Conservation (phyloP, 2,329 filamentous ascomycete species). For the Trichoderma lentiforme region DNA sequence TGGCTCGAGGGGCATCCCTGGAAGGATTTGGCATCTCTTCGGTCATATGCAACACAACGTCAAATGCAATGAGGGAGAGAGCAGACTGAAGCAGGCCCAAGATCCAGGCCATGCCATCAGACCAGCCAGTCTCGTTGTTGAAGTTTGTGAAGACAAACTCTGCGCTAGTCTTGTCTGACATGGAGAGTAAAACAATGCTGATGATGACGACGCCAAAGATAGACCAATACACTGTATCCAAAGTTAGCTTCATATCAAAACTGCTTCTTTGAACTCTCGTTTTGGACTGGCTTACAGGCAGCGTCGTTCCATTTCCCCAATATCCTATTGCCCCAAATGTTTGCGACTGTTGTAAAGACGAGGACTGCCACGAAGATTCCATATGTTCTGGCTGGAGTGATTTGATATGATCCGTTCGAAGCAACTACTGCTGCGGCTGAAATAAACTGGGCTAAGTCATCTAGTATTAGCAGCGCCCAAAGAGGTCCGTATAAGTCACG, state of each 20-base stretch:
- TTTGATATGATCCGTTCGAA: constrained; percentile 6
- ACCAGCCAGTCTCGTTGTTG: constrained; percentile 12
- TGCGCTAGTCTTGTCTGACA: constrained; percentile 12
- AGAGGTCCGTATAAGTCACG: not conserved
- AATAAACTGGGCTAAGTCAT: not conserved
- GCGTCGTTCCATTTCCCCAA: constrained; percentile 6
- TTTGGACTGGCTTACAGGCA: not conserved
- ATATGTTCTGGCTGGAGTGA: not conserved
- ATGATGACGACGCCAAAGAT: constrained; percentile 2
- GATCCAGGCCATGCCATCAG: constrained; percentile 11
- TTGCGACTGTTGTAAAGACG: constrained; percentile 5
- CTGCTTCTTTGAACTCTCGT: not conserved
- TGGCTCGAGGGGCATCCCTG: constrained; percentile 1
- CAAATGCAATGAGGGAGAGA: constrained; percentile 5
- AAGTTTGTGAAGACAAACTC: constrained; percentile 8
- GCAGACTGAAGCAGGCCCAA: constrained; percentile 6
- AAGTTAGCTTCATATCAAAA: not conserved
- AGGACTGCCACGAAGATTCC: constrained; percentile 8
- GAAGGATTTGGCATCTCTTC: constrained; percentile 10
- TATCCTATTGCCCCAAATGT: constrained; percentile 10
- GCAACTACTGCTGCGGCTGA: constrained; percentile 8
- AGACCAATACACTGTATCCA: constrained; percentile 1
- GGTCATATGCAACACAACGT: constrained; percentile 4
- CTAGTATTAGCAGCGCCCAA: not conserved
- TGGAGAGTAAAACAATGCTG: constrained; percentile 5